Evolutionary conservation across 1,284 basidiomycete genomes (phyloP).

Genomic region (Rhodotorula sp.): DNA sequence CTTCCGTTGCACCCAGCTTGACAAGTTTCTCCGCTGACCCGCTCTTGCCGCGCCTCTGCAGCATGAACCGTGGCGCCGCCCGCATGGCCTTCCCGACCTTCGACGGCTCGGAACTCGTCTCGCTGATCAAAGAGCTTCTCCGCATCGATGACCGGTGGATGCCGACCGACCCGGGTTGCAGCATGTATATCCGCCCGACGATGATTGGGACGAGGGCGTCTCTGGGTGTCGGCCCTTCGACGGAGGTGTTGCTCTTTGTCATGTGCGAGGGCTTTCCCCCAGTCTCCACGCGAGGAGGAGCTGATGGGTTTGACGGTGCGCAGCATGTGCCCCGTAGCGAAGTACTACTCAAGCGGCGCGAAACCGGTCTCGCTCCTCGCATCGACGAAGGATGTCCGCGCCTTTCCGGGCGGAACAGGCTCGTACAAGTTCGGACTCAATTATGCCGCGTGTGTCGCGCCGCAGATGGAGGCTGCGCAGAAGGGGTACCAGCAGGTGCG

Average conservation of each 20-base stretch:
- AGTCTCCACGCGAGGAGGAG: neutral
- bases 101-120: slow-evolving; percentile 71
- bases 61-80: slow-evolving; percentile 60
- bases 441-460: slow-evolving; percentile 60
- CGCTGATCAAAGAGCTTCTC: slow-evolving; percentile 86
- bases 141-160: slow-evolving; percentile 88
- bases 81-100: slow-evolving; percentile 72
- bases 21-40: neutral
- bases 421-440: slow-evolving; percentile 89
- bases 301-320: slow-evolving; percentile 5
- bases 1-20: too few relatives aligned
- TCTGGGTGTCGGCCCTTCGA: slow-evolving; percentile 83
- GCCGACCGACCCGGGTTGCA: slow-evolving; percentile 82
- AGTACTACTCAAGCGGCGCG: slow-evolving; percentile 93
- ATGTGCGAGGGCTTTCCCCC: slow-evolving; percentile 53
- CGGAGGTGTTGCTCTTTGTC: slow-evolving; percentile 87
- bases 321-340: slow-evolving; percentile 58
- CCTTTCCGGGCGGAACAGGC: slow-evolving; percentile 55
- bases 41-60: neutral
- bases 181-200: slow-evolving; percentile 63
- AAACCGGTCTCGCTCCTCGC: slow-evolving; percentile 92
- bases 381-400: slow-evolving; percentile 85
- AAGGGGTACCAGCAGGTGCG: slow-evolving; percentile 91
- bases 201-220: slow-evolving; percentile 87
- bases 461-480: slow-evolving; percentile 74